Conservation (phyloP, 116 monocot genomes). For the Iris pallida region DNA sequence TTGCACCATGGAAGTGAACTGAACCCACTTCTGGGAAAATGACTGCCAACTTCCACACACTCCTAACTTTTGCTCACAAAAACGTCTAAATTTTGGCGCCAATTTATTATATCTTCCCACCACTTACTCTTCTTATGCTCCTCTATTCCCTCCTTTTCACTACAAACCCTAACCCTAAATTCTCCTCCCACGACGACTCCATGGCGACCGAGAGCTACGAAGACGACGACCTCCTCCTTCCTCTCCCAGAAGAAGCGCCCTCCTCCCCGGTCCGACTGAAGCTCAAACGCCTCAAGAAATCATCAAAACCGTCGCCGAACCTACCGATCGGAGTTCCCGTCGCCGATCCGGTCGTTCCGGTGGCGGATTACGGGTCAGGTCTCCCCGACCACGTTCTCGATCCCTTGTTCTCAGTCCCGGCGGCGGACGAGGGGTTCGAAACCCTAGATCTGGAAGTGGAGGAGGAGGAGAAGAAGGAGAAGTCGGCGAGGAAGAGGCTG, state of each 20-base stretch:
- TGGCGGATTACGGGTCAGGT: background rate
- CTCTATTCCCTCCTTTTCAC: too few relatives aligned
- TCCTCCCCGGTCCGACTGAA: conserved; percentile 7
- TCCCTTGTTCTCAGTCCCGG: conserved; percentile 22
- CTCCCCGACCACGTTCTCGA: conserved; percentile 22
- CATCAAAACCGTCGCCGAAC: background rate
- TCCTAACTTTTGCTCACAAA: too few relatives aligned
- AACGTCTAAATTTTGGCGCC: too few relatives aligned
- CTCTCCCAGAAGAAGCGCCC: background rate
- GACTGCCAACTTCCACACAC: too few relatives aligned
- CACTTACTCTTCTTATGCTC: too few relatives aligned
- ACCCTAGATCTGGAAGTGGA: background rate
- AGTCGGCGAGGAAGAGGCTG: conserved; percentile 36
- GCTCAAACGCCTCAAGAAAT: conserved; percentile 42
- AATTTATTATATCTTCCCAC: too few relatives aligned
- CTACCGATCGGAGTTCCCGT: background rate
- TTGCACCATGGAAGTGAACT: too few relatives aligned
- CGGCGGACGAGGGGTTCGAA: background rate
- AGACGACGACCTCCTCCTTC: conserved; percentile 8
- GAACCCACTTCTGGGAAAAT: too few relatives aligned
- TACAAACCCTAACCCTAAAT: too few relatives aligned
- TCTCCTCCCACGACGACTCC: too few relatives aligned
- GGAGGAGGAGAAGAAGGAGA: conserved; percentile 18
- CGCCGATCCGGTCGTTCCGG: background rate
- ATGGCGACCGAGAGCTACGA: conserved; percentile 11